These are phyloP conservation scores for Pyrrhoderma noxium DNA, from an alignment of 1,284 basidiomycete species.

Conservation along the genomic window DNA sequence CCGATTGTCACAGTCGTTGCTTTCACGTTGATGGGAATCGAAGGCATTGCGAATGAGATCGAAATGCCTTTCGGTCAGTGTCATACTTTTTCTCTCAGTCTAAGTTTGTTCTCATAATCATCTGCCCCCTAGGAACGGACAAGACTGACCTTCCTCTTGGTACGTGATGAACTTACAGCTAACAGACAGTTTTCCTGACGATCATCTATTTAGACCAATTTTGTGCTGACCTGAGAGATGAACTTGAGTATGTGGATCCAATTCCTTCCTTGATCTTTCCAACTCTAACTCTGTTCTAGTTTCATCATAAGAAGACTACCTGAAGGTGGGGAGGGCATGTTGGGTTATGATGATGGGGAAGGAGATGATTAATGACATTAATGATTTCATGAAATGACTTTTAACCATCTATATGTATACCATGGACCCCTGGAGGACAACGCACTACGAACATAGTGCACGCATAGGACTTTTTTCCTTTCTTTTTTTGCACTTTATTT, in stretches of 20 bases:
- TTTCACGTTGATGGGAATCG: conserved; percentile 89
- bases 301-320: conserved; percentile 73
- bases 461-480: too few species aligned
- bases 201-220: conserved; percentile 53
- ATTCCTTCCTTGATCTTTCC: conserved; percentile 1
- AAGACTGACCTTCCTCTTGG: conserved; percentile 63
- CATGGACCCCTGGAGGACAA: too few species aligned
- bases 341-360: conserved; percentile 66
- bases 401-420: background rate
- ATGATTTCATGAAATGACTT: background rate
- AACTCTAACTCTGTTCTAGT: conserved; percentile 31
- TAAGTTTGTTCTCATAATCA: background rate
- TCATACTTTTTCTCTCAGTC: conserved; percentile 3
- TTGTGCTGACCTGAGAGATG: conserved; percentile 78
- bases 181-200: background rate
- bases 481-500: background rate
- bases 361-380: conserved; percentile 53
- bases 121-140: conserved; percentile 42
- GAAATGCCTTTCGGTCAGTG: conserved; percentile 81
- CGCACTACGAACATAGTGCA: background rate
- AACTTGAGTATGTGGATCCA: conserved; percentile 59
- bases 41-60: conserved; percentile 88
- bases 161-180: conserved; percentile 25
- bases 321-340: conserved; percentile 62
- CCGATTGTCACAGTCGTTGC: conserved; percentile 79